Evolutionary conservation across 495 filamentous ascomycete species (phyloP).

Genomic region (Copromyces sp.): DNA sequence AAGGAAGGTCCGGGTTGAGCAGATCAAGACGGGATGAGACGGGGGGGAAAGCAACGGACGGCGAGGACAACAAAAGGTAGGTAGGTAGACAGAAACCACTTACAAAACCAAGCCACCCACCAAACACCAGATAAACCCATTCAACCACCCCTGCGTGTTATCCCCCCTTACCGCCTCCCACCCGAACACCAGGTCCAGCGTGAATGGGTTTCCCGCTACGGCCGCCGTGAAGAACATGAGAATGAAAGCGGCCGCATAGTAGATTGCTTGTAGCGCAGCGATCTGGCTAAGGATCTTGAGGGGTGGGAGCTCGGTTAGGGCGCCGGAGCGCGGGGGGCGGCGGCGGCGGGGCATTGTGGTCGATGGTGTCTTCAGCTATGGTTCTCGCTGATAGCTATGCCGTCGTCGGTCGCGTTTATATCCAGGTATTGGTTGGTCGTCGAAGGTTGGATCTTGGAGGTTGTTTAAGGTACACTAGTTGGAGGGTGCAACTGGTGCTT

Average conservation of each 20-base stretch:
- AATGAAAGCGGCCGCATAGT: conserved; percentile 63
- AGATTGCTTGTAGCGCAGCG: conserved; percentile 68
- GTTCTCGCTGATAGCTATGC: neutral
- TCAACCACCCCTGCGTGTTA: conserved; percentile 84
- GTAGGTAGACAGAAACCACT: neutral
- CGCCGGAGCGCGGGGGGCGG: conserved; percentile 67
- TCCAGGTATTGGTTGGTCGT: neutral
- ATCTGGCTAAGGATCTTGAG: conserved; percentile 84
- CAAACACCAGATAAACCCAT: conserved; percentile 79
- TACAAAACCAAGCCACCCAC: conserved; percentile 65
- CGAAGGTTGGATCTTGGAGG: neutral
- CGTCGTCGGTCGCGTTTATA: neutral
- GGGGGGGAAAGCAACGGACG: too few relatives aligned
- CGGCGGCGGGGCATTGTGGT: conserved; percentile 59
- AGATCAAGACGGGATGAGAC: neutral
- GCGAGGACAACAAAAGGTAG: neutral
- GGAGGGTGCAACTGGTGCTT: too few relatives aligned
- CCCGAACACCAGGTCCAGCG: conserved; percentile 59
- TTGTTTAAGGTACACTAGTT: neutral
- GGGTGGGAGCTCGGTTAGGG: conserved; percentile 71
- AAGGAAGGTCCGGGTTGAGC: neutral
- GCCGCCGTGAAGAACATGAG: conserved; percentile 84
- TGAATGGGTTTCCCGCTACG: conserved; percentile 66
- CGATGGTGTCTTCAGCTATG: neutral
- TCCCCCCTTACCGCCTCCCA: conserved; percentile 82